Conservation (phyloP, 345 rosid species). For the Corymbia maculata region DNA sequence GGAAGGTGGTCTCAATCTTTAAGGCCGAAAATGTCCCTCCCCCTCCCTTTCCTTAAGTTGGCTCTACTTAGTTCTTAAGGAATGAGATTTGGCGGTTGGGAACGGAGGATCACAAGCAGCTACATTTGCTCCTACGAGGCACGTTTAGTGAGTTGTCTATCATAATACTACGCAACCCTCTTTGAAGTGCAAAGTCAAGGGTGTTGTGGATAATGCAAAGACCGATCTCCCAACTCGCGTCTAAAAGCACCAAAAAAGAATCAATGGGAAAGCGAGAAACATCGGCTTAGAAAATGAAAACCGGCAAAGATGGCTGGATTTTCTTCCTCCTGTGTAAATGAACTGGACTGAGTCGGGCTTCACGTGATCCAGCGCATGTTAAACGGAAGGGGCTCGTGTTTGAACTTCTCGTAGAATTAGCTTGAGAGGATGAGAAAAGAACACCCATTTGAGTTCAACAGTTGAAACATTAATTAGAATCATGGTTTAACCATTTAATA, state of each 20-base stretch:
- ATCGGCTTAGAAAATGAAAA: not conserved
- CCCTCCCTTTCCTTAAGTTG: not conserved
- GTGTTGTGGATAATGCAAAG: not conserved
- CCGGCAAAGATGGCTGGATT: not conserved
- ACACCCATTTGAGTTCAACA: not conserved
- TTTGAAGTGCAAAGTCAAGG: not conserved
- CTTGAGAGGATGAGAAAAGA: not conserved
- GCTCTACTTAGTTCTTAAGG: not conserved
- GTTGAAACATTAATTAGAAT: not conserved
- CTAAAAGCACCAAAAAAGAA: not conserved
- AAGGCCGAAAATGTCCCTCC: not conserved
- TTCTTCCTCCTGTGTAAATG: not conserved
- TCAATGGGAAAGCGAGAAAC: not conserved
- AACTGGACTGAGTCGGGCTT: not conserved
- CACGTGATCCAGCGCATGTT: conserved; percentile 9
- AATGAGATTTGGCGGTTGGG: not conserved
- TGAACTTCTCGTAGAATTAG: not conserved
- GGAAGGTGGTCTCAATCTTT: not conserved
- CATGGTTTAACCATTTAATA: not conserved
- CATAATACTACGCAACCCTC: not conserved
- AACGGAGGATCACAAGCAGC: not conserved
- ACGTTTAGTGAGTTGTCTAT: not conserved
- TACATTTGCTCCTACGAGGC: not conserved
- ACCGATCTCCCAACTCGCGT: not conserved
- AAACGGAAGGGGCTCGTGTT: not conserved